Evolutionary conservation across 2,329 filamentous ascomycete genomes (phyloP).

Genomic region (Monilinia vaccinii-corymbosi): DNA sequence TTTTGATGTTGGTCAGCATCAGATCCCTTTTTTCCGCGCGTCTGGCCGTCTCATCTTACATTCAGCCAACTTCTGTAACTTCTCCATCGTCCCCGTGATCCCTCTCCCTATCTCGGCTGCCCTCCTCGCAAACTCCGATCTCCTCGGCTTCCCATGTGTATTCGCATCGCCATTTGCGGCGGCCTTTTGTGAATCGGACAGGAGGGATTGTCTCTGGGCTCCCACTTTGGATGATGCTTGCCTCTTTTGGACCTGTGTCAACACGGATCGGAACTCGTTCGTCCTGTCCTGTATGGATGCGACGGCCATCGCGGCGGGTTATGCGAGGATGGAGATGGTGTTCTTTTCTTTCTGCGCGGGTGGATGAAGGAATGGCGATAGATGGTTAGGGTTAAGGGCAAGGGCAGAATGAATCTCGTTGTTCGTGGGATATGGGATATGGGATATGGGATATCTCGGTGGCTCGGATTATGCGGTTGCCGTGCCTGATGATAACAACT

Average conservation of each 20-base stretch:
- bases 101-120: constrained; percentile 88
- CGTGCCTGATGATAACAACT: too few species aligned
- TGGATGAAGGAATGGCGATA: neutral
- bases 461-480: neutral
- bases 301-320: constrained; percentile 43
- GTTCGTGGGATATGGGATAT: neutral
- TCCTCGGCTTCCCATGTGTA: constrained; percentile 40
- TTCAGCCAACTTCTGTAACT: constrained; percentile 87
- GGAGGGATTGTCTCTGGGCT: constrained; percentile 70
- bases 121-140: constrained; percentile 87
- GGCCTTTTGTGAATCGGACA: constrained; percentile 64
- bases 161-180: constrained; percentile 44
- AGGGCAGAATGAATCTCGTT: neutral
- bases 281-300: constrained; percentile 93
- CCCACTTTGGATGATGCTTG: constrained; percentile 69
- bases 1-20: neutral
- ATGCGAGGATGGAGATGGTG: neutral
- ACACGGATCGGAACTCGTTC: constrained; percentile 85
- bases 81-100: constrained; percentile 87
- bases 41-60: constrained; percentile 38
- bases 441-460: neutral
- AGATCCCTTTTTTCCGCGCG: neutral
- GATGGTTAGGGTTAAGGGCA: constrained; percentile 2
- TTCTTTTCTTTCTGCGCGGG: constrained; percentile 9
- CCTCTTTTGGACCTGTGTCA: constrained; percentile 73